Conservation (phyloP, 495 filamentous ascomycete species). For the Neurospora sp. region DNA sequence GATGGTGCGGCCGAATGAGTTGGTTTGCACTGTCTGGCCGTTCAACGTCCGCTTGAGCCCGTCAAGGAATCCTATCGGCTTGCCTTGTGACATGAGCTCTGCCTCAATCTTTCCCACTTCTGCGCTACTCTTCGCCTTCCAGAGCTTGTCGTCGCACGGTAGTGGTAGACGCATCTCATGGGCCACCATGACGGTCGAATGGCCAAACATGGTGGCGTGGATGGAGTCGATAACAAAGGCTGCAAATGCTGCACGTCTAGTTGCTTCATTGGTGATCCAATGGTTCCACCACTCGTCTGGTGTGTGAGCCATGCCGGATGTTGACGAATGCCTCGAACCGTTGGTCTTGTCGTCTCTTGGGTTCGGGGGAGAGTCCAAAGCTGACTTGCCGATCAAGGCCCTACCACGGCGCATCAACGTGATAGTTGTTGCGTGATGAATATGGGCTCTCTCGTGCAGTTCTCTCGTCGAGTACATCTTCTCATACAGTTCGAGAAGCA, state of each 20-base stretch:
- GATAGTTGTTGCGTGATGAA: conserved; percentile 92
- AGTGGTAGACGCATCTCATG: conserved; percentile 89
- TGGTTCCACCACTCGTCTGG: conserved; percentile 91
- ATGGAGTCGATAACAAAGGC: conserved; percentile 94
- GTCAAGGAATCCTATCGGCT: conserved; percentile 82
- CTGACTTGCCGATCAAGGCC: conserved; percentile 82
- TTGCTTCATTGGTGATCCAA: conserved; percentile 94
- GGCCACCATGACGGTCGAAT: conserved; percentile 93
- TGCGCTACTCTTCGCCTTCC: conserved; percentile 81
- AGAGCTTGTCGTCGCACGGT: conserved; percentile 88
- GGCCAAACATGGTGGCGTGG: conserved; percentile 96
- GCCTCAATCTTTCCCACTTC: conserved; percentile 85
- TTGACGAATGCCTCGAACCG: conserved; percentile 50
- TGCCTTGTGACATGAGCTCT: conserved; percentile 71
- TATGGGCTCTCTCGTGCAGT: conserved; percentile 91
- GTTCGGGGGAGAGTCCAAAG: conserved; percentile 80
- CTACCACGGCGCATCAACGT: conserved; percentile 90
- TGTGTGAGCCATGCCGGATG: conserved; percentile 47
- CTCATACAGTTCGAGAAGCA: conserved; percentile 88
- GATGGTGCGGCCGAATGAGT: conserved; percentile 89
- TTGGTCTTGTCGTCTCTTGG: conserved; percentile 54
- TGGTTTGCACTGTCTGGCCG: conserved; percentile 78
- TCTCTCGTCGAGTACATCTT: conserved; percentile 91
- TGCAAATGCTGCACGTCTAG: conserved; percentile 80
- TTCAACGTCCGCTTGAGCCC: conserved; percentile 86